Evolutionary conservation across 2,329 filamentous ascomycete species (phyloP).

Genomic region (Calonectria pseudoreteaudii): DNA sequence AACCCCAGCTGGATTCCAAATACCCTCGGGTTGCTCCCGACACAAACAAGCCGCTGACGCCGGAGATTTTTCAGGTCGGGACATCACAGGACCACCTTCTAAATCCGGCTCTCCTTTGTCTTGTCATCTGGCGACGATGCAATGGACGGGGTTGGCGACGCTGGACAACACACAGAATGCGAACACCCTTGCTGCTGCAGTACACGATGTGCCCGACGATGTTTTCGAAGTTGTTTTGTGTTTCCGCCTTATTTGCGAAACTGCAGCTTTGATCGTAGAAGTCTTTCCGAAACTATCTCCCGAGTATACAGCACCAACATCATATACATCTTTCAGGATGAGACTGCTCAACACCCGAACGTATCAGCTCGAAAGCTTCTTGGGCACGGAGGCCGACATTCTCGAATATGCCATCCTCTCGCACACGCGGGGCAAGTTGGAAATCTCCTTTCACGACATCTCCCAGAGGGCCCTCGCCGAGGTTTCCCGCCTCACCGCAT

Average conservation of each 20-base stretch:
- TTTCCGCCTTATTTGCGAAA: not conserved
- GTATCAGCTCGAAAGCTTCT: constrained; percentile 31
- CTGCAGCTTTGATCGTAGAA: not conserved
- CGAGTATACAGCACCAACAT: not conserved
- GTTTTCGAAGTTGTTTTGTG: not conserved
- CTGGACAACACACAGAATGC: not conserved
- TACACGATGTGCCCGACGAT: not conserved
- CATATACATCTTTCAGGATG: constrained; percentile 25
- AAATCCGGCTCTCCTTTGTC: not conserved
- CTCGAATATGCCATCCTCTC: constrained; percentile 47
- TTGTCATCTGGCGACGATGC: not conserved
- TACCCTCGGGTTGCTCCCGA: not conserved
- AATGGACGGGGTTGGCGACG: not conserved
- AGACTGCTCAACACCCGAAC: constrained; percentile 38
- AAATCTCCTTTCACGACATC: constrained; percentile 44
- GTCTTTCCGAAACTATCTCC: not conserved
- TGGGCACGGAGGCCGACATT: constrained; percentile 6
- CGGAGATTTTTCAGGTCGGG: not conserved
- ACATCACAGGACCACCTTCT: not conserved
- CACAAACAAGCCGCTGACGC: not conserved
- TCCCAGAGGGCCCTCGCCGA: not conserved
- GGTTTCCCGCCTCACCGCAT: constrained; percentile 17
- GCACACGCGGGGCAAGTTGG: constrained; percentile 45
- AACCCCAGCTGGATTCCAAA: not conserved
- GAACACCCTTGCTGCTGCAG: not conserved